These are phyloP conservation scores for Hippophae rhamnoides DNA, from an alignment of 306 rosid genomes.

Conservation along the genomic window DNA sequence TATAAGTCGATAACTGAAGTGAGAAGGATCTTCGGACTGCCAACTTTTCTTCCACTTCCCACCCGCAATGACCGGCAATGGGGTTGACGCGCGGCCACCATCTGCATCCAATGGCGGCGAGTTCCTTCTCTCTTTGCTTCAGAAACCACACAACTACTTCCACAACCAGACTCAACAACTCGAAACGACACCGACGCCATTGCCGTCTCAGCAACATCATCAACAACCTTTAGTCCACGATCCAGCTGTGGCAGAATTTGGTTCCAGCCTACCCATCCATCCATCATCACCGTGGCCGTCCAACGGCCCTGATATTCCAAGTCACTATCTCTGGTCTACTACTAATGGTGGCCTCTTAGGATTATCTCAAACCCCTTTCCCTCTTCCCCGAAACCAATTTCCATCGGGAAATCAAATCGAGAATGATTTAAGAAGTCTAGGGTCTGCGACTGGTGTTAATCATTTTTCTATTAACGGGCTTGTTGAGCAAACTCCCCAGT, in stretches of 20 bases:
- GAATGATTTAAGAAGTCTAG: slow-evolving; percentile 48
- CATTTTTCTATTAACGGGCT: slow-evolving; percentile 6
- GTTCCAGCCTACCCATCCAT: slow-evolving; percentile 49
- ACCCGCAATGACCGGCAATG: slow-evolving; percentile 40
- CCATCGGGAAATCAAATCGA: slow-evolving; percentile 20
- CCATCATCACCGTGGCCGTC: slow-evolving; percentile 33
- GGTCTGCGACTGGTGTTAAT: slow-evolving; percentile 36
- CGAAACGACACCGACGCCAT: background rate
- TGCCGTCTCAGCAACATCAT: background rate
- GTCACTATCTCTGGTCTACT: slow-evolving; percentile 40
- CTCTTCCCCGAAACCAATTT: slow-evolving; percentile 24
- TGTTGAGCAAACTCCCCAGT: slow-evolving; percentile 39
- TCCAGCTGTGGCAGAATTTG: slow-evolving; percentile 83
- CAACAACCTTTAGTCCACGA: slow-evolving; percentile 47
- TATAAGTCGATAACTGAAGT: too few species aligned
- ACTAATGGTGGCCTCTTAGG: slow-evolving; percentile 32
- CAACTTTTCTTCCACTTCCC: background rate
- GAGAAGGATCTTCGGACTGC: too few species aligned
- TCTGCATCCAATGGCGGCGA: slow-evolving; percentile 62
- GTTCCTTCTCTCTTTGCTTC: slow-evolving; percentile 78
- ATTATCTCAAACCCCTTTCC: slow-evolving; percentile 54
- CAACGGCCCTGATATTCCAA: slow-evolving; percentile 48
- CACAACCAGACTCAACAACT: background rate
- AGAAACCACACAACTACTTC: slow-evolving; percentile 31
- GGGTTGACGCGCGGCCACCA: slow-evolving; percentile 42